Evolutionary conservation across 345 rosid genomes (phyloP), one percentile per base, ranked within the genome.

Genomic region (Populus davidiana): DNA sequence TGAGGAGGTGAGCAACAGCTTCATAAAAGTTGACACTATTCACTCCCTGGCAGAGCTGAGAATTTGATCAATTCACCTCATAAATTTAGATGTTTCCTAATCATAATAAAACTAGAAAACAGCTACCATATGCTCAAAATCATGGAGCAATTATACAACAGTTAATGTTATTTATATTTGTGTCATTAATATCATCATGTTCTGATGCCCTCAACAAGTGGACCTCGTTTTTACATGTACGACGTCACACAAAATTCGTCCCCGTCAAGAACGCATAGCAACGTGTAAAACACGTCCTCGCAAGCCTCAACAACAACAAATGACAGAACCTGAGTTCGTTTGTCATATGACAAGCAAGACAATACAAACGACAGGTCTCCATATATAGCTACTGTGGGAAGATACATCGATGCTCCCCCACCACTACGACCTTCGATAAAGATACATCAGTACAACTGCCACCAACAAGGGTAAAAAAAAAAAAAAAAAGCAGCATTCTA

Each of bases 401-500:
- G 65, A 20, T 6, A 61, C 25, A 61, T 61, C 65, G 9, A 12
- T 21, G 65, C 33, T 27, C n/a, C 21, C 69, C 35, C 0, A 5
- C 69, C 6, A 33, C 69, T 65, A 35, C 49, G 66, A 67, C 78
- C 47, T 44, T 5, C 54, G 18, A 36, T 72, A 21, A 20, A 25
- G 43, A 44, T 49, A 52, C 65, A 52, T 44, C 81, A 39, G 56
- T 66, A 67, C 67, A 77, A 25, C 41, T 77, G 80, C 47, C 35
- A 52, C 44, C 66, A 67, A 35, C 27, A 44, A 43, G 13, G 47
- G 13, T 13, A 11, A 43, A 10, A 43, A 43, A 21, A 69, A 54
- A n/a, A n/a, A n/a, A n/a, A 69, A 36, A 56, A 69, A 44, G 43
- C 73, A 77, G 59, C 67, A 68, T 68, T 69, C 68, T 77, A 69